Conservation (phyloP, 371 early-diverging fungal species). For the Coemansia sp. region DNA sequence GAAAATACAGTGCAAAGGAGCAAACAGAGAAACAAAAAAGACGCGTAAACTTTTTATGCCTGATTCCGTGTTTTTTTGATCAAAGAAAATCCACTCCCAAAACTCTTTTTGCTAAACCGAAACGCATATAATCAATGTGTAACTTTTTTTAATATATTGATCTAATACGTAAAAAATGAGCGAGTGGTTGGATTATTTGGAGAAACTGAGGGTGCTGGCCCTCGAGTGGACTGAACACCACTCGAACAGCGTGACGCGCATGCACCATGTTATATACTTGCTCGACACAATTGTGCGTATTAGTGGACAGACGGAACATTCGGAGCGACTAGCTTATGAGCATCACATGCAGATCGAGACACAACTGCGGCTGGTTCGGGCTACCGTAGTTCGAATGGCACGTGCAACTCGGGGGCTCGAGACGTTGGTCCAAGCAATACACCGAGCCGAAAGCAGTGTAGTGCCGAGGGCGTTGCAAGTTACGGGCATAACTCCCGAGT, state of each 20-base stretch:
- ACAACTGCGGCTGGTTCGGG: neutral
- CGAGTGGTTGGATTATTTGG: neutral
- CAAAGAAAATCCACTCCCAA: too few species aligned
- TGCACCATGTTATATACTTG: neutral
- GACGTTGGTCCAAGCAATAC: neutral
- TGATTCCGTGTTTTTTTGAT: too few species aligned
- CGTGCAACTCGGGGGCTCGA: neutral
- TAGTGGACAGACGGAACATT: neutral
- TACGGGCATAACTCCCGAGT: constrained; percentile 14
- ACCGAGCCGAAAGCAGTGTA: neutral
- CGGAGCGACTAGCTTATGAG: neutral
- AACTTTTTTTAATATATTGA: too few species aligned
- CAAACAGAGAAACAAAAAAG: neutral
- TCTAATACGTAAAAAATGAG: neutral
- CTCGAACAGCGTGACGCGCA: neutral
- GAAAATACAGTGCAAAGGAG: neutral
- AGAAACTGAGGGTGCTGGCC: neutral
- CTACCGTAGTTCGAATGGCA: neutral
- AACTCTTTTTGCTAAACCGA: too few species aligned
- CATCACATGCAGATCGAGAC: neutral
- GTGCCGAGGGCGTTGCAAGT: neutral
- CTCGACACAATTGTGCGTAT: neutral
- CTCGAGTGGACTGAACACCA: neutral
- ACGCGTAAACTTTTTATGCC: too few species aligned
- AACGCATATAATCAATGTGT: too few species aligned